Base-by-base conservation (phyloP, 2,329 filamentous ascomycete species). In the Penicillium crustosum region DNA sequence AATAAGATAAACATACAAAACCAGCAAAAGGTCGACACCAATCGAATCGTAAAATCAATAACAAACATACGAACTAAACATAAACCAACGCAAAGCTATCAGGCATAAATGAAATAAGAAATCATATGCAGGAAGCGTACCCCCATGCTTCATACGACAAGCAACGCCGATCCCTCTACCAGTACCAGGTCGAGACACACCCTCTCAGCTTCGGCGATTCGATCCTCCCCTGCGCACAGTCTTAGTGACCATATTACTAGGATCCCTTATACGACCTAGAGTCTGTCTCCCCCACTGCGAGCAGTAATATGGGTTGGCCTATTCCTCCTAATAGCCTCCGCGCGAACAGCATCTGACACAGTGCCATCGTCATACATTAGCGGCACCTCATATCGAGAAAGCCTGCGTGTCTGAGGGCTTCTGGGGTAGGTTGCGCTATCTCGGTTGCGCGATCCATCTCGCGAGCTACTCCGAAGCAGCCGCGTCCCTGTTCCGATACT, bases 401-500 rank as follows among this genome's bases (percentile, higher is more conserved):
- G 10, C 0, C 15, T 35, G 19, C 31, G 19, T 7, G 21, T n/a
- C 21, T 48, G 31, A 13, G 45, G 31, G 21, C 31, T 48, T 12
- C 5, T n/a, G 31, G 31, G 44, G 12, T 33, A 47, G 7, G 6
- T 13, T 33, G 6, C 27, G 3, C 27, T n/a, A 29, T 10, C 9
- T 10, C 42, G 9, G 5, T 17, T n/a, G 29, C n/a, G 44, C 19
- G 44, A 48, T 19, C 4, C 23, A 9, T 48, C 45, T n/a, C 45
- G n/a, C 29, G 44, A 43, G 9, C 7, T 23, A 12, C 53, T 51
- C 7, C 53, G 45, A 19, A 42, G 39, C 27, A 27, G 21, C 15
- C 53, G 31, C 12, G 39, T 43, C 23, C 25, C 53, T 6, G 53
- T 51, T 6, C 45, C 53, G 8, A 55, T 55, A 12, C 53, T 55